A percentile compares a stretch with the other conserved stretches of the same genome.
These are phyloP conservation scores for Raffaelea deltoideospora DNA, from an alignment of 2,329 filamentous ascomycete species.

Conservation along the genomic window DNA sequence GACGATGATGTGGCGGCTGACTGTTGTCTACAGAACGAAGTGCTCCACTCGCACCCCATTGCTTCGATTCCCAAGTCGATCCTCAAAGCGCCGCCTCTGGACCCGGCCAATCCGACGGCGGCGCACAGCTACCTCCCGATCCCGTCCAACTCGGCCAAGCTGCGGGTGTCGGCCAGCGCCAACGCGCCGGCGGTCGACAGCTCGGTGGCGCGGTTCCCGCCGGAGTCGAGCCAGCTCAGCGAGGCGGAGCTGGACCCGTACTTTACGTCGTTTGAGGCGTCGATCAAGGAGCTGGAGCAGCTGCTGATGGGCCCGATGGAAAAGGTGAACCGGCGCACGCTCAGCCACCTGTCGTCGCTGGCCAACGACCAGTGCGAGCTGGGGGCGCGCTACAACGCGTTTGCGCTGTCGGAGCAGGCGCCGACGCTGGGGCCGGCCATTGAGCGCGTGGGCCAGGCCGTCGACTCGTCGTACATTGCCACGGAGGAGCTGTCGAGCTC, in stretches of 20 bases:
- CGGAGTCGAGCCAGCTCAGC: slow-evolving; percentile 56
- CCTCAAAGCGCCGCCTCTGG: slow-evolving; percentile 85
- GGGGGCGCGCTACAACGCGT: slow-evolving; percentile 91
- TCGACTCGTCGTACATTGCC: slow-evolving; percentile 89
- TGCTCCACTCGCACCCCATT: slow-evolving; percentile 83
- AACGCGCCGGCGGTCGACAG: slow-evolving; percentile 2
- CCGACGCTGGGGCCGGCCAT: slow-evolving; percentile 82
- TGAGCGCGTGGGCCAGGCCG: slow-evolving; percentile 85
- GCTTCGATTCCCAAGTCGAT: slow-evolving; percentile 87
- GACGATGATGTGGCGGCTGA: no score
- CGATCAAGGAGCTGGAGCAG: slow-evolving; percentile 79
- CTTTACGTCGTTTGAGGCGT: slow-evolving; percentile 83
- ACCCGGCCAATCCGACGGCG: slow-evolving; percentile 80
- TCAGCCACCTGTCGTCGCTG: slow-evolving; percentile 71
- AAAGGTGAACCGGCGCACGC: slow-evolving; percentile 80
- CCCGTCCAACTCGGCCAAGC: slow-evolving; percentile 70
- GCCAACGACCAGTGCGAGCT: slow-evolving; percentile 83
- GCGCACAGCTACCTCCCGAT: slow-evolving; percentile 81
- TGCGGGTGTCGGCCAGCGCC: slow-evolving; percentile 42
- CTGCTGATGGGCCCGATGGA: slow-evolving; percentile 88
- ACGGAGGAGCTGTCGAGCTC: slow-evolving; percentile 81
- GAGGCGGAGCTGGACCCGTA: slow-evolving; percentile 93
- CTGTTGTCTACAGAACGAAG: slow-evolving; percentile 61
- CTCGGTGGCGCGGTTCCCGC: slow-evolving; percentile 53
- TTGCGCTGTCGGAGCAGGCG: slow-evolving; percentile 85